phyloP scores from a whole-genome alignment of 176 grass and related monocot genomes.

The Bolboschoenus planiculmis region DNA sequence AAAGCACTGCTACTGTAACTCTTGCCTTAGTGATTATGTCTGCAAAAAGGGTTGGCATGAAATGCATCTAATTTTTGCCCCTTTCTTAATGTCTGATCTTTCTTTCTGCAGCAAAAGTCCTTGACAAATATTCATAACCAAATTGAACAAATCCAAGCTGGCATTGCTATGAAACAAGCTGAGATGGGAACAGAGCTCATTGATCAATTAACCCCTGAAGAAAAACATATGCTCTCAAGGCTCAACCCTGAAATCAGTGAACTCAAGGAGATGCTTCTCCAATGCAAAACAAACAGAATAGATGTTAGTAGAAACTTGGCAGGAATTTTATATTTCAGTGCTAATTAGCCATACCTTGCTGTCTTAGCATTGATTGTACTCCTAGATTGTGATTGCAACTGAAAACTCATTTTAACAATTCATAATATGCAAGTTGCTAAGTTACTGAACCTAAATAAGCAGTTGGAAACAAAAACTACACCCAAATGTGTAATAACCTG shows the following conservation, averaged over 20 bases:
- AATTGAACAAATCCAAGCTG: slow-evolving; percentile 90
- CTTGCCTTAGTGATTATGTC: background rate
- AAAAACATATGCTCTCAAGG: slow-evolving; percentile 76
- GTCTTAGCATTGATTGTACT: background rate
- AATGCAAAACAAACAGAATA: slow-evolving; percentile 83
- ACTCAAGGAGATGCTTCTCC: slow-evolving; percentile 71
- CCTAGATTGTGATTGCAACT: background rate
- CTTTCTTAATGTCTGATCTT: background rate
- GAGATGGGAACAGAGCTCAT: slow-evolving; percentile 99
- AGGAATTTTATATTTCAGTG: background rate
- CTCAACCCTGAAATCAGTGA: slow-evolving; percentile 96
- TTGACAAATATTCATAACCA: slow-evolving; percentile 82
- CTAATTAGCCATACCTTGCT: background rate
- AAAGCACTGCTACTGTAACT: background rate
- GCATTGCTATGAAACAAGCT: slow-evolving; percentile 90
- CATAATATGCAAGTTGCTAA: background rate
- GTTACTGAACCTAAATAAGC: background rate
- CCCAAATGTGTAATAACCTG: background rate
- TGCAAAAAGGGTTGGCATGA: background rate
- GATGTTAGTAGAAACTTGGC: slow-evolving; percentile 41
- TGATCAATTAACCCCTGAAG: slow-evolving; percentile 87
- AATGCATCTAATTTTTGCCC: slow-evolving; percentile 1
- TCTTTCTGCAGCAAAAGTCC: slow-evolving; percentile 71
- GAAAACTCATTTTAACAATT: background rate
- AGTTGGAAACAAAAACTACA: background rate